Evolutionary conservation across 306 rosid species (phyloP).

Genomic region (Sphenostylis stenocarpa): DNA sequence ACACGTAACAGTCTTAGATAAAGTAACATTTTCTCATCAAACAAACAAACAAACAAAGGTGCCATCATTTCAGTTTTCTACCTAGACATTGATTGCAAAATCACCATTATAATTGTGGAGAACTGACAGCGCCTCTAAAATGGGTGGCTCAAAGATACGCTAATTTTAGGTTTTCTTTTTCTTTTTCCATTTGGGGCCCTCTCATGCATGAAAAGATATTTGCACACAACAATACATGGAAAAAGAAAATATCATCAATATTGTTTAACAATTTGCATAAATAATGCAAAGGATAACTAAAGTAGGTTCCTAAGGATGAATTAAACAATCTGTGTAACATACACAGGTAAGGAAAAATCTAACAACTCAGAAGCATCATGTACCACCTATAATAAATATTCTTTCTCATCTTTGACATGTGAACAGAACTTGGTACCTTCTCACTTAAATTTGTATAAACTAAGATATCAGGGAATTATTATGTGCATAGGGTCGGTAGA

Average conservation of each 20-base stretch:
- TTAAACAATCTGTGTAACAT: background rate
- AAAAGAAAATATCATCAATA: background rate
- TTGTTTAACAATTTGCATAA: background rate
- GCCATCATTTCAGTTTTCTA: constrained; percentile 37
- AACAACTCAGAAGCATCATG: constrained; percentile 2
- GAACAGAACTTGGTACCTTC: background rate
- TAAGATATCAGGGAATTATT: background rate
- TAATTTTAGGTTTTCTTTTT: background rate
- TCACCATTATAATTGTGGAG: constrained; percentile 58
- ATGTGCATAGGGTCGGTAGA: background rate
- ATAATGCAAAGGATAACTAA: background rate
- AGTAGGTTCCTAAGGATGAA: background rate
- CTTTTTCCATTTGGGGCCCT: background rate
- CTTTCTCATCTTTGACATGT: background rate
- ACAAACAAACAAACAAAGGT: constrained; percentile 21
- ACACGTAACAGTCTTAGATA: no score
- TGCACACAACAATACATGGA: background rate
- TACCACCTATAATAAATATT: constrained; percentile 11
- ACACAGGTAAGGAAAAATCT: background rate
- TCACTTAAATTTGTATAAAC: background rate
- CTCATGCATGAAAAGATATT: background rate
- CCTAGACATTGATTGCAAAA: constrained; percentile 49
- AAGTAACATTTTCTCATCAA: background rate
- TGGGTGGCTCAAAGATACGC: constrained; percentile 49
- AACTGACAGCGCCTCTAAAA: constrained; percentile 52